A percentile compares a stretch with the other conserved stretches of the same genome.
Conservation (phyloP, 257 asterid genomes). For the Knoxia roxburghii region DNA sequence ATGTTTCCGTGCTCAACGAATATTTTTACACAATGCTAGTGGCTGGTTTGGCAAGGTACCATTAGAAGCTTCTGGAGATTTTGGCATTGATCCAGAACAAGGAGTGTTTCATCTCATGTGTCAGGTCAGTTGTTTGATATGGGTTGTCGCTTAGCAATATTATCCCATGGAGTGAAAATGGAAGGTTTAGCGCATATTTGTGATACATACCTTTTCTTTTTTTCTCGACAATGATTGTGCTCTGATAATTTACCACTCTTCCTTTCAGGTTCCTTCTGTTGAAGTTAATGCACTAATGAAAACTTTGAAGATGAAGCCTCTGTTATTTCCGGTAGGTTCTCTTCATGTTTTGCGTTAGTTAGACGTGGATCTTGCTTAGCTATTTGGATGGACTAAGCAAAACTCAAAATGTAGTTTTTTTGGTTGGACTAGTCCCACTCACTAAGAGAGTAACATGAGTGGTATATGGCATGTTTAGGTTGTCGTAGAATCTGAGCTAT, state of each 20-base stretch:
- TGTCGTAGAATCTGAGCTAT: neutral
- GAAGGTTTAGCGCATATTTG: neutral
- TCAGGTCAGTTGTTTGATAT: conserved; percentile 51
- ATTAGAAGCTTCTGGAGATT: conserved; percentile 98
- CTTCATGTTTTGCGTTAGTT: conserved; percentile 12
- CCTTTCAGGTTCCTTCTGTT: conserved; percentile 92
- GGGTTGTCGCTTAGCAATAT: neutral
- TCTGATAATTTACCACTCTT: conserved; percentile 15
- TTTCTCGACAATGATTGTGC: neutral
- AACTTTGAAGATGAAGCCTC: conserved; percentile 95
- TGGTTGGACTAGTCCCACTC: neutral
- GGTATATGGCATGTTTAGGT: neutral
- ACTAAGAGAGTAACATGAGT: too few relatives aligned
- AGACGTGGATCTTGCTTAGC: neutral
- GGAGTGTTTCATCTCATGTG: conserved; percentile 99
- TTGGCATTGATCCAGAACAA: conserved; percentile 94
- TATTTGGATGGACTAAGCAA: neutral
- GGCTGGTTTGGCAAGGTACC: conserved; percentile 99
- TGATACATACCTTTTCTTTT: neutral
- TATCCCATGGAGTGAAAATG: neutral
- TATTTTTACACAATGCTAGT: conserved; percentile 92
- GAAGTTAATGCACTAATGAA: conserved; percentile 96
- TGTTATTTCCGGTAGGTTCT: conserved; percentile 78
- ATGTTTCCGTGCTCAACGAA: conserved; percentile 90
- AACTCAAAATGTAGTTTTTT: neutral